Evolutionary conservation across 768 basidiomycete species (phyloP).

Genomic region (Lactarius quietus): DNA sequence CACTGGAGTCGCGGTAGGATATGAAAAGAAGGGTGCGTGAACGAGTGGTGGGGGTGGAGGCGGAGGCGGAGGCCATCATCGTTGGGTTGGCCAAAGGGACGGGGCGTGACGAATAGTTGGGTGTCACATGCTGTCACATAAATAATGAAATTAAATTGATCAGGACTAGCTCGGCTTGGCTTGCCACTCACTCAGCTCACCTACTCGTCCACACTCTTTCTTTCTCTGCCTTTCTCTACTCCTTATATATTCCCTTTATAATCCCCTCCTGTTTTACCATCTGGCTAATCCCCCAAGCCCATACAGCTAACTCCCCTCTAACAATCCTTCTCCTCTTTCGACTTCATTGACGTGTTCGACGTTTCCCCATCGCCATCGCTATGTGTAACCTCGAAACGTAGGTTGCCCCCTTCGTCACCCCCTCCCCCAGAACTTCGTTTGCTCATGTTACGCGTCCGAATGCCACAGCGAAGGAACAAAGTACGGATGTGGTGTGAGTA

Average conservation of each 20-base stretch:
- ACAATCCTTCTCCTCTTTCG: slow-evolving; percentile 9
- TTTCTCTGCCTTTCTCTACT: slow-evolving; percentile 21
- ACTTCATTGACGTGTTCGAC: background rate
- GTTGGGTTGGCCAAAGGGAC: slow-evolving; percentile 12
- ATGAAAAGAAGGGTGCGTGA: slow-evolving; percentile 91
- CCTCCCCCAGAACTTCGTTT: slow-evolving; percentile 35
- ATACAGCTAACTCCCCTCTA: slow-evolving; percentile 14
- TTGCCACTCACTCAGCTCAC: background rate
- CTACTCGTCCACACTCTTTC: slow-evolving; percentile 7
- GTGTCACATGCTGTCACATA: background rate
- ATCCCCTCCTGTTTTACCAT: slow-evolving; percentile 21
- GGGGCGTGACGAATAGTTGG: background rate
- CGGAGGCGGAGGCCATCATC: slow-evolving; percentile 28
- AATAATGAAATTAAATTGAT: background rate
- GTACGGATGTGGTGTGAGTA: slow-evolving; percentile 61
- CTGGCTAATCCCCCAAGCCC: slow-evolving; percentile 18
- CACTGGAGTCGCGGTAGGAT: slow-evolving; percentile 82
- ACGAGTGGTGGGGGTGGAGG: slow-evolving; percentile 53
- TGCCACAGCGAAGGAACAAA: slow-evolving; percentile 63
- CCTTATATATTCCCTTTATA: slow-evolving; percentile 21
- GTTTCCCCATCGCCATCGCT: background rate
- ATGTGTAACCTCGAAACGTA: slow-evolving; percentile 43
- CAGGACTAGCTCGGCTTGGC: background rate
- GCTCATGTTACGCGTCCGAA: slow-evolving; percentile 28
- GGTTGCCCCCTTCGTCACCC: slow-evolving; percentile 26